Evolutionary conservation across 148 eudicot genomes (phyloP).

Genomic region (Amaranthus palmeri): DNA sequence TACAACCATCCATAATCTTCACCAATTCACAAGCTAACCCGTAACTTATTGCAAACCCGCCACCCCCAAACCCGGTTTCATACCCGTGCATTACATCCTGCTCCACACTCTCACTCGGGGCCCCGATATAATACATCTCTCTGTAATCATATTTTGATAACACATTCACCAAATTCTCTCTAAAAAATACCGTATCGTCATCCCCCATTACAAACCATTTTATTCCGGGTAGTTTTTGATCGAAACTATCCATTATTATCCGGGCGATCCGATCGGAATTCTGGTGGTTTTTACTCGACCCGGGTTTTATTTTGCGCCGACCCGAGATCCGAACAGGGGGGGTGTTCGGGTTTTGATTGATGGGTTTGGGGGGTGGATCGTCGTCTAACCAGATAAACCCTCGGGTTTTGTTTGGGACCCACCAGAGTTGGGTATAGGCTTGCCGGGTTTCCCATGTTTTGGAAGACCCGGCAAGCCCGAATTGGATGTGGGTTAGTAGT

Average conservation of each 20-base stretch:
- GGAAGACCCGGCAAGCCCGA: conserved; percentile 65
- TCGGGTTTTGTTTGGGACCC: conserved; percentile 52
- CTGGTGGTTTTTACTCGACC: conserved; percentile 28
- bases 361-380: conserved; percentile 25
- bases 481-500: conserved; percentile 49
- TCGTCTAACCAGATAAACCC: conserved; percentile 68
- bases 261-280: conserved; percentile 62
- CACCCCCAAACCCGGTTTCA: conserved; percentile 85
- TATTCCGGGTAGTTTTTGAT: conserved; percentile 37
- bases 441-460: conserved; percentile 54
- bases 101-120: conserved; percentile 79
- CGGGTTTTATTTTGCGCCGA: conserved; percentile 8
- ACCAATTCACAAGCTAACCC: conserved; percentile 51
- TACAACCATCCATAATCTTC: conserved; percentile 59
- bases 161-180: conserved; percentile 58
- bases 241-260: conserved; percentile 48
- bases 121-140: conserved; percentile 68
- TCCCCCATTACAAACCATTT: conserved; percentile 99
- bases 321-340: conserved; percentile 43
- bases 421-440: conserved; percentile 65
- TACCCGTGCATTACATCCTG: conserved; percentile 71
- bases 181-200: conserved; percentile 84
- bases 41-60: conserved; percentile 80
- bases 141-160: conserved; percentile 61
- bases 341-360: conserved; percentile 17